These are phyloP conservation scores for Picea abies DNA, from an alignment of 83 land plant species.

Conservation along the genomic window DNA sequence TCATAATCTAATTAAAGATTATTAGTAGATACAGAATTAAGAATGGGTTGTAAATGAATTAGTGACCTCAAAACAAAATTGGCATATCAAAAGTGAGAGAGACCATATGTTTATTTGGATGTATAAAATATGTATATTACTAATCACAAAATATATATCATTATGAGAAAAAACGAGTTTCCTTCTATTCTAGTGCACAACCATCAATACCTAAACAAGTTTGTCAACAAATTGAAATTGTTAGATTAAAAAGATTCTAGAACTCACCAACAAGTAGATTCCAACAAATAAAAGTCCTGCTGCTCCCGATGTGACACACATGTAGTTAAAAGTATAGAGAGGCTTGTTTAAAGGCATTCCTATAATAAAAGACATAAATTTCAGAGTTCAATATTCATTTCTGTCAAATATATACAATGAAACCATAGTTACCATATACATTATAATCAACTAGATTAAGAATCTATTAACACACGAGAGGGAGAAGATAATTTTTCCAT, in stretches of 20 bases:
- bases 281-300: conserved; percentile 65
- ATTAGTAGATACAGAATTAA: no score
- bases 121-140: no score
- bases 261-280: conserved; percentile 56
- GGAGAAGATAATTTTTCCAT: no score
- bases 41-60: no score
- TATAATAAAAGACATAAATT: conserved; percentile 9
- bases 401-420: not conserved
- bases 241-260: not conserved
- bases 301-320: conserved; percentile 69
- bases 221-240: not conserved
- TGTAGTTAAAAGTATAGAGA: conserved; percentile 70
- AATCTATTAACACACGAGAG: not conserved
- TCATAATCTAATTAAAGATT: no score
- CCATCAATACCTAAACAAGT: not conserved
- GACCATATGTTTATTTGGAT: not conserved
- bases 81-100: not conserved
- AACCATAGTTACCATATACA: not conserved
- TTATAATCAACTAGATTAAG: not conserved
- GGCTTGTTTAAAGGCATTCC: conserved; percentile 70
- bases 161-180: not conserved
- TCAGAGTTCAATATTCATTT: not conserved
- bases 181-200: not conserved
- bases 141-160: not conserved
- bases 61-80: not conserved